Conservation (phyloP, 257 asterid genomes). For the Parsonsia alboflavescens region DNA sequence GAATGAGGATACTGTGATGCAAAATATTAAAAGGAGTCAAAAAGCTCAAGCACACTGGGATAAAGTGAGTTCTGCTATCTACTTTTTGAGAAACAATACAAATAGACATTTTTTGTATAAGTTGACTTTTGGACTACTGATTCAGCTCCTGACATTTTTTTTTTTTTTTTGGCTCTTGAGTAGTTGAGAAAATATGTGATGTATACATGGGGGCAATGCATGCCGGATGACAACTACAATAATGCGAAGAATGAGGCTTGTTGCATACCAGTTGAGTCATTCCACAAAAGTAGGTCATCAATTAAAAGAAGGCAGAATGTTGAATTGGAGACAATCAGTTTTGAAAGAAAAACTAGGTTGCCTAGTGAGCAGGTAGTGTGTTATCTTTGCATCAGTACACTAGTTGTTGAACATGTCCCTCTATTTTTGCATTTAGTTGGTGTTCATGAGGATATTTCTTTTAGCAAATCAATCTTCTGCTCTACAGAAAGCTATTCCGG, state of each 20-base stretch:
- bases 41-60: constrained; percentile 85
- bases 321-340: constrained; percentile 39
- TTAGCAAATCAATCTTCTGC: constrained; percentile 19
- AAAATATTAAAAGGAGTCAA: constrained; percentile 55
- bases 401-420: constrained; percentile 6
- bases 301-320: constrained; percentile 30
- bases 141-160: constrained; percentile 11
- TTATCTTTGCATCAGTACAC: constrained; percentile 17
- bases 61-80: constrained; percentile 51
- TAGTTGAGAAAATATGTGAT: constrained; percentile 82
- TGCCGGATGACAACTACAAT: constrained; percentile 42
- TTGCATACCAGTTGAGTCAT: constrained; percentile 41
- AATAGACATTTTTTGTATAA: background rate
- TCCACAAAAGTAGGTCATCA: constrained; percentile 42
- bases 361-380: constrained; percentile 48
- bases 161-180: constrained; percentile 16
- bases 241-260: constrained; percentile 39
- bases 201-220: constrained; percentile 68
- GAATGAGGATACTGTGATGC: constrained; percentile 67
- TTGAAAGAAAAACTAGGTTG: constrained; percentile 36
- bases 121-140: background rate
- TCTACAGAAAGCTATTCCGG: constrained; percentile 46
- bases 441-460: constrained; percentile 20
- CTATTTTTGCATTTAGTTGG: constrained; percentile 10
- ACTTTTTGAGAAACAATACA: background rate